Evolutionary conservation across 768 basidiomycete genomes (phyloP).

Genomic region (Pleurotus djamor): DNA sequence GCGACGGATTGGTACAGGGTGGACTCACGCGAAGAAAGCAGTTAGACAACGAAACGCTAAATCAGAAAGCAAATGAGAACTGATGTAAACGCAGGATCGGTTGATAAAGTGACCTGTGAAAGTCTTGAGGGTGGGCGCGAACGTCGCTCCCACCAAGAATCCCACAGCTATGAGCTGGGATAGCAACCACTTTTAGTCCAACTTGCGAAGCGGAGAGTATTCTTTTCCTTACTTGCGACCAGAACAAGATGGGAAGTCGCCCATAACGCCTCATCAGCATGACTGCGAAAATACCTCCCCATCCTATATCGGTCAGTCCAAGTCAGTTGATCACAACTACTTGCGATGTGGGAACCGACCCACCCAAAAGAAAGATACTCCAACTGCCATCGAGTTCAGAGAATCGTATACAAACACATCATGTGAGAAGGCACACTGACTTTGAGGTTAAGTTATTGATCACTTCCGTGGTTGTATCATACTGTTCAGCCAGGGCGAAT

Average conservation of each 20-base stretch:
- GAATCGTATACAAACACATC: too few species aligned
- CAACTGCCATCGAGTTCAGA: constrained; percentile 35
- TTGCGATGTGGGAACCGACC: constrained; percentile 2
- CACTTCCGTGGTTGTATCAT: constrained; percentile 48
- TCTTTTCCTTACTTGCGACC: constrained; percentile 52
- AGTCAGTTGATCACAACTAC: background rate
- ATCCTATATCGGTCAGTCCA: constrained; percentile 30
- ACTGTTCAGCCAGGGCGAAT: constrained; percentile 57
- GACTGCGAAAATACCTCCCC: constrained; percentile 62
- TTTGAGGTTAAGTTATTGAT: constrained; percentile 67
- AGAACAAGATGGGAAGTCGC: constrained; percentile 67
- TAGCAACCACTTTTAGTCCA: background rate
- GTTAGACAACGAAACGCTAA: constrained; percentile 57
- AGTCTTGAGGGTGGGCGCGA: constrained; percentile 48
- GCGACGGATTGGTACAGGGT: background rate
- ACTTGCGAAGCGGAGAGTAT: too few species aligned
- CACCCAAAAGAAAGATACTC: constrained; percentile 64
- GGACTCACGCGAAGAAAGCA: constrained; percentile 51
- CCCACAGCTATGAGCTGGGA: constrained; percentile 50
- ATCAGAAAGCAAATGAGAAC: background rate
- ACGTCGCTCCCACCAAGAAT: constrained; percentile 57
- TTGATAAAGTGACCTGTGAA: constrained; percentile 41
- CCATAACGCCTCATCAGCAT: constrained; percentile 64
- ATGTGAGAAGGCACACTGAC: constrained; percentile 19
- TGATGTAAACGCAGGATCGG: background rate